Evolutionary conservation across 805 yeast species (phyloP).

Genomic region (Yamadazyma insecticola): DNA sequence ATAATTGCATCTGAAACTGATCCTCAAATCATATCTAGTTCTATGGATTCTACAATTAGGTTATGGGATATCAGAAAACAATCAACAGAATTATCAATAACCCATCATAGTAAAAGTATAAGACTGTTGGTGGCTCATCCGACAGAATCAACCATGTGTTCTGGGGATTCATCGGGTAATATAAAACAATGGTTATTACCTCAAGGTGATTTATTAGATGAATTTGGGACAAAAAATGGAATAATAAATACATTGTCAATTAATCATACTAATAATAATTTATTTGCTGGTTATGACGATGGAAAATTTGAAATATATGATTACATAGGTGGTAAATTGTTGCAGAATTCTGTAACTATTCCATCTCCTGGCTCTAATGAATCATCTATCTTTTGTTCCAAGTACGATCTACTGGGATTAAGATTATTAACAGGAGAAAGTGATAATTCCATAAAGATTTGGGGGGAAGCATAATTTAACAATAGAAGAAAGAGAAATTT

Average conservation of each 20-base stretch:
- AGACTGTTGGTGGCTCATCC: constrained; percentile 71
- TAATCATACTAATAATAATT: constrained; percentile 54
- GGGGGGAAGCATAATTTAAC: constrained; percentile 36
- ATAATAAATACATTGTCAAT: constrained; percentile 68
- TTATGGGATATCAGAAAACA: constrained; percentile 92
- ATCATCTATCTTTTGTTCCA: constrained; percentile 64
- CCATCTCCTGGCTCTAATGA: constrained; percentile 69
- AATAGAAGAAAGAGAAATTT: constrained; percentile 1
- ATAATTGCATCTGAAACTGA: constrained; percentile 66
- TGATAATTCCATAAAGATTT: constrained; percentile 81
- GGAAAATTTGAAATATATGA: constrained; percentile 78
- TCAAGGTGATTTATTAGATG: constrained; percentile 57
- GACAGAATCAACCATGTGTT: constrained; percentile 64
- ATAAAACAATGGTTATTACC: constrained; percentile 83
- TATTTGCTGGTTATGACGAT: constrained; percentile 81
- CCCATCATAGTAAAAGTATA: constrained; percentile 82
- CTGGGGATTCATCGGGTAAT: constrained; percentile 72
- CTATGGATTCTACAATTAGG: constrained; percentile 79
- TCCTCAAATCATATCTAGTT: constrained; percentile 81
- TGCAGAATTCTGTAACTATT: constrained; percentile 50
- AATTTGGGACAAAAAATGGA: constrained; percentile 46
- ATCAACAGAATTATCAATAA: constrained; percentile 61
- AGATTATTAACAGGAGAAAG: constrained; percentile 83
- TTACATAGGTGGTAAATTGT: constrained; percentile 63
- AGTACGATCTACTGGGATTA: constrained; percentile 76